A percentile compares a stretch with the other conserved stretches of the same genome.
Evolutionary conservation across 2,329 filamentous ascomycete species (phyloP).

Genomic region (Pseudogymnoascus sp.): DNA sequence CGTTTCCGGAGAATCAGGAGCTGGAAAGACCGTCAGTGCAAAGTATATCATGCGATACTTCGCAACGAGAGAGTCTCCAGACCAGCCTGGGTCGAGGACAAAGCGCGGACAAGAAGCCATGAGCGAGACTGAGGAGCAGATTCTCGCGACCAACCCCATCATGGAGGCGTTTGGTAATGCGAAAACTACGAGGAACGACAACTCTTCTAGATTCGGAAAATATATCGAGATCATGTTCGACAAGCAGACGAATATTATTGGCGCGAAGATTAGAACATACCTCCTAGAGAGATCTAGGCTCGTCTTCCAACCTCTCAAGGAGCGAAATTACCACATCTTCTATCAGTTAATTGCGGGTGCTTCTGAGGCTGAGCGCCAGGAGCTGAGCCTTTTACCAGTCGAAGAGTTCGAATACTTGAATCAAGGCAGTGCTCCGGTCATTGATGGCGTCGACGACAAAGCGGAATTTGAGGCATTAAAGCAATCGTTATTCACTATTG

Average conservation of each 20-base stretch:
- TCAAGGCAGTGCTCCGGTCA: slow-evolving; percentile 82
- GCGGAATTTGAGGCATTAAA: slow-evolving; percentile 87
- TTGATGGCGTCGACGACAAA: slow-evolving; percentile 92
- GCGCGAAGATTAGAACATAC: slow-evolving; percentile 94
- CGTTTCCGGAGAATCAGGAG: slow-evolving; percentile 97
- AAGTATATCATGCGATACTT: slow-evolving; percentile 99
- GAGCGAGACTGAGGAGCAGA: slow-evolving; percentile 98
- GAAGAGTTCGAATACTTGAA: slow-evolving; percentile 96
- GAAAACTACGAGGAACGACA: slow-evolving; percentile 99
- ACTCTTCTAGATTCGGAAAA: slow-evolving; percentile 97
- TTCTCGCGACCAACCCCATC: slow-evolving; percentile 94
- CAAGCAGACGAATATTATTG: slow-evolving; percentile 88
- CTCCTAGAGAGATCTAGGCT: slow-evolving; percentile 89
- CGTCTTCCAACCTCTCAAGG: slow-evolving; percentile 94
- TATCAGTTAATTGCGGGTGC: slow-evolving; percentile 93
- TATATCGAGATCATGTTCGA: slow-evolving; percentile 99
- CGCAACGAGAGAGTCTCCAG: slow-evolving; percentile 89
- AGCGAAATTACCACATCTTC: slow-evolving; percentile 98
- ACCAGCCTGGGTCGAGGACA: slow-evolving; percentile 69
- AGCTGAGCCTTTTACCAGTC: slow-evolving; percentile 69
- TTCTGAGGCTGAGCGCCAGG: slow-evolving; percentile 72
- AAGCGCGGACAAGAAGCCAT: slow-evolving; percentile 73
- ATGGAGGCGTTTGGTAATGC: slow-evolving; percentile 99
- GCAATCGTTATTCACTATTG: slow-evolving; percentile 79
- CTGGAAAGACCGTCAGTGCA: slow-evolving; percentile 96